Evolutionary conservation across 225 moss, liverwort and hornwort genomes (phyloP).

Genomic region (Straminergon stramineum): DNA sequence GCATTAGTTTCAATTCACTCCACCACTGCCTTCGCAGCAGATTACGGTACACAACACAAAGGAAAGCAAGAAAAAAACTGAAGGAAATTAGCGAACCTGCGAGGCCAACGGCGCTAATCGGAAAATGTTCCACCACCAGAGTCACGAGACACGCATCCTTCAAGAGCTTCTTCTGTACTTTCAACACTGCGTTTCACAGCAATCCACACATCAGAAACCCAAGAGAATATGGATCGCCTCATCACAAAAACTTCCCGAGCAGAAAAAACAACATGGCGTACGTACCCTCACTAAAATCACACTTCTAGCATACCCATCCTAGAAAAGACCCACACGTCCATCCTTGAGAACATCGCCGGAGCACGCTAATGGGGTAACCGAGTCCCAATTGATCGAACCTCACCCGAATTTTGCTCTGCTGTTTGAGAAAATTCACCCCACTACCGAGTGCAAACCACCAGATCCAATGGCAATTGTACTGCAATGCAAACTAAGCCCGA

Average conservation of each 20-base stretch:
- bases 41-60: not conserved
- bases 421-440: not conserved
- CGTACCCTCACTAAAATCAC: not conserved
- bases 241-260: not conserved
- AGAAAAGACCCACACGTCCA: not conserved
- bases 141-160: slow-evolving; percentile 65
- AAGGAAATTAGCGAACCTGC: slow-evolving; percentile 29
- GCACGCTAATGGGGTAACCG: not conserved
- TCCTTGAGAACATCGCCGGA: not conserved
- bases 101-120: slow-evolving; percentile 34
- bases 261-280: not conserved
- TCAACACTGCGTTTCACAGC: slow-evolving; percentile 1
- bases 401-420: not conserved
- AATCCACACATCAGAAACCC: not conserved
- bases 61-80: not conserved
- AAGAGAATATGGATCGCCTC: not conserved
- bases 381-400: not conserved
- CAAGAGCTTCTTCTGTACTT: slow-evolving; percentile 30
- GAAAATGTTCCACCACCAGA: slow-evolving; percentile 34
- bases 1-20: not conserved
- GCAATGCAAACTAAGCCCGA: not conserved
- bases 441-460: not conserved
- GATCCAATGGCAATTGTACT: not conserved
- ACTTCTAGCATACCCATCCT: not conserved
- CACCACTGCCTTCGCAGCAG: not conserved